phyloP scores from a whole-genome alignment of 305 asterid genomes.

The Ilex paraguariensis region DNA sequence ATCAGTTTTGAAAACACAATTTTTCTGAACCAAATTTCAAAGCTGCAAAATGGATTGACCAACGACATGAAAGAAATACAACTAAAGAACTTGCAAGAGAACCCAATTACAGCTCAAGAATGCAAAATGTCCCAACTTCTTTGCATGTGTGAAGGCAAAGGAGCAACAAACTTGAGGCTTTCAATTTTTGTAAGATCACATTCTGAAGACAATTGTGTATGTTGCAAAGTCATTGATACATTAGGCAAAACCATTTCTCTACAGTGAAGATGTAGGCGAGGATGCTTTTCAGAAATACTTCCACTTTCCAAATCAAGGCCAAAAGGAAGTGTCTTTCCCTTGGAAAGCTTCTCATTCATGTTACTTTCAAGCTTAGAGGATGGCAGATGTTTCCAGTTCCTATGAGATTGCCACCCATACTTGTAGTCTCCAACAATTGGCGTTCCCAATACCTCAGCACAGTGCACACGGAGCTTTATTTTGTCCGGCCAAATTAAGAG shows the following conservation, averaged over 20 bases:
- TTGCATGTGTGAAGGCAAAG: constrained; percentile 81
- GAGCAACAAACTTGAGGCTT: constrained; percentile 50
- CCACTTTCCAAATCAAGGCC: constrained; percentile 56
- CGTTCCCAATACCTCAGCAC: constrained; percentile 93
- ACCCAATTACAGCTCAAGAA: constrained; percentile 4
- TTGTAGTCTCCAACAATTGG: constrained; percentile 96
- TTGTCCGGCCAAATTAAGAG: neutral
- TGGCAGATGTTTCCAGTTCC: constrained; percentile 36
- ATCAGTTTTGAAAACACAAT: no score
- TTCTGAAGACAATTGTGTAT: constrained; percentile 25
- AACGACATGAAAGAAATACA: no score
- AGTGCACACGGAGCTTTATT: constrained; percentile 82
- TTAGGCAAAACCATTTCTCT: constrained; percentile 74
- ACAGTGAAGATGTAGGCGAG: constrained; percentile 86
- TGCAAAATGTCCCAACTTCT: constrained; percentile 65
- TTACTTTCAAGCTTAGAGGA: constrained; percentile 22
- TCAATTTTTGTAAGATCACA: constrained; percentile 27
- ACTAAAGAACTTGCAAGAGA: no score
- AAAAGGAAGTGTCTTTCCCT: constrained; percentile 21
- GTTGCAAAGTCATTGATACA: constrained; percentile 44
- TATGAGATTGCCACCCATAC: constrained; percentile 94
- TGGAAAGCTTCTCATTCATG: constrained; percentile 14
- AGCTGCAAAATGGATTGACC: no score
- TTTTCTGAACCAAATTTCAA: no score
- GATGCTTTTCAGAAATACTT: constrained; percentile 56